Evolutionary conservation across 805 yeast genomes (phyloP), one percentile per base, ranked within the genome.

Genomic region (Schwanniomyces pseudopolymorphus): DNA sequence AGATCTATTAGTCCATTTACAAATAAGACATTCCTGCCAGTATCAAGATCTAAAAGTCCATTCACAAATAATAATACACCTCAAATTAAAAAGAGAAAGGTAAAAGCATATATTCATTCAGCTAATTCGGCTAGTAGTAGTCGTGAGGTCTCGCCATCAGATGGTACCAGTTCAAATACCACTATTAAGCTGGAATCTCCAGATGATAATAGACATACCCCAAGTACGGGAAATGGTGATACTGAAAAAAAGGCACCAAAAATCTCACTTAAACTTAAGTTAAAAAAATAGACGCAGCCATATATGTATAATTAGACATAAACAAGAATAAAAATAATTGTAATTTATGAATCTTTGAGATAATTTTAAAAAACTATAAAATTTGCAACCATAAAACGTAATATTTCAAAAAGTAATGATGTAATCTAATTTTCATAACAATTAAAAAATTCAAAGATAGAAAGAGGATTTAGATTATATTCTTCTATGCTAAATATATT

Each of bases 91-190:
- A 56, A 59, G 53, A 60, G 57, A 42, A 64, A 62, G 54, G 47
- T 57, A 5, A 63, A 61, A 44, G 58, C 63, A 19, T 65, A 65
- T 52, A 59, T 65, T 19, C 70, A 64, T 28, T 45, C 56, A 3
- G 50, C 44, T 27, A 31, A 17, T 27, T n/a, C n/a, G n/a, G 13
- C 13, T 27, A 13, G 16, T 27, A 13, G 16, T 16, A 31, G 35
- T 31, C 35, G 35, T 7, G 35, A 31, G 16, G 35, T 14, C 16
- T 31, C 35, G 16, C 35, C 35, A 5, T 14, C 35, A 7, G 20
- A 14, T 16, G 20, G 20, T 7, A 14, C 6, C 13, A 31, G 19
- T 16, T 31, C 35, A 14, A 14, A 31, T 31, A 7, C 10, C 13
- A n/a, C 7, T 31, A 9, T 2, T 9, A 31, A 31, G 9, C 35